Evolutionary conservation across 805 yeast genomes (phyloP), one percentile per base, ranked within the genome.

Genomic region (Jamesozyma piceae): DNA sequence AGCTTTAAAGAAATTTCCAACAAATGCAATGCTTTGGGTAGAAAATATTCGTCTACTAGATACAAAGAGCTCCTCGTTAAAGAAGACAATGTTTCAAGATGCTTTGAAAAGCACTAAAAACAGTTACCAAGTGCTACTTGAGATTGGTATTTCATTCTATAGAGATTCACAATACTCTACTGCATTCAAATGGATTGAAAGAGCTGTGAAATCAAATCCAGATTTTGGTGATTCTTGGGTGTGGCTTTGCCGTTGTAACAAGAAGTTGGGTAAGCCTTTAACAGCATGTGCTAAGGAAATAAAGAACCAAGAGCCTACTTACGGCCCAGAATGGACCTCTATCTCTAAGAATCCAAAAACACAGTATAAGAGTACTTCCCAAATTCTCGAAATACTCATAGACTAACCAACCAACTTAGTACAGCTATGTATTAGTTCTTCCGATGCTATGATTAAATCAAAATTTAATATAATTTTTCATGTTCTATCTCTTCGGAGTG

Each of bases 171-270:
- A 82, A 49, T 60, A 71, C 21, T 63, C 71, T 1, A 80, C 78
- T 49, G 85, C 94, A 0, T 65, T 68, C 43, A 70, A 78, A 13
- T 89, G 95, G 87, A 74, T 87, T 43, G 81, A 80, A 38, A 68
- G 82, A 41, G 83, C 92, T 0, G 56, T 80, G 10, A 66, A 63
- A n/a, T 66, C 69, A 2, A 77, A 79, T 43, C 58, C 66, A 1
- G 66, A 62, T n/a, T 74, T 68, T 54, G 97, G 95, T 3, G 97
- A 89, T 60, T 62, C 72, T 2, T 87, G 94, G 82, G 74, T 77
- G 1, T 80, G 87, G 81, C 54, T 69, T 38, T 75, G 74, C 50
- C 66, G 69, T 22, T 75, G 72, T 47, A 43, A 67, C 35, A 39
- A 49, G 18, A 72, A 68, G 46, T 47, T 17, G 31, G 14, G 20